These are phyloP conservation scores for Ascochyta clinopodiicola DNA, from an alignment of 2,329 filamentous ascomycete species.

Conservation along the genomic window DNA sequence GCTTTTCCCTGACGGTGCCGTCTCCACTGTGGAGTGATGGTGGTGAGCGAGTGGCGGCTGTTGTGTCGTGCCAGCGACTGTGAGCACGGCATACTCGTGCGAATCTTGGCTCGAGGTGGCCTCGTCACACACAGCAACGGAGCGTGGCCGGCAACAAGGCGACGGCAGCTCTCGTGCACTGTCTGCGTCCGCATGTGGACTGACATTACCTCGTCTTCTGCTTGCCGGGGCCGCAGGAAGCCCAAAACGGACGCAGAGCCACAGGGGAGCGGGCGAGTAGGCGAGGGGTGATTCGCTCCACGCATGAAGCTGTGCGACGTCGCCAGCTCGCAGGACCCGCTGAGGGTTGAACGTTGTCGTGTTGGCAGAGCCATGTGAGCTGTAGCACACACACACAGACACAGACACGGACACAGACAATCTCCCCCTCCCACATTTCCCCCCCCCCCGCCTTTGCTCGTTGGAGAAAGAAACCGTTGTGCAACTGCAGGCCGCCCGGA, in stretches of 20 bases:
- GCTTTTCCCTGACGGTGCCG: constrained; percentile 15
- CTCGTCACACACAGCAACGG: constrained; percentile 10
- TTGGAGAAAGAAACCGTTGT: constrained; percentile 17
- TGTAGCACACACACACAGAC: constrained; percentile 7
- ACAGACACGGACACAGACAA: background rate
- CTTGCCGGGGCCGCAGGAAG: constrained; percentile 23
- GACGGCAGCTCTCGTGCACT: constrained; percentile 13
- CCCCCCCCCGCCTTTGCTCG: constrained; percentile 24
- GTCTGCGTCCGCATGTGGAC: constrained; percentile 13
- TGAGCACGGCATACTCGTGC: constrained; percentile 18
- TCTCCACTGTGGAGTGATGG: constrained; percentile 11
- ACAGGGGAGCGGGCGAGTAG: constrained; percentile 17
- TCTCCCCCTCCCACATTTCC: too few relatives aligned
- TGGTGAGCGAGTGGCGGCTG: constrained; percentile 25
- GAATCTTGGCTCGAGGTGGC: constrained; percentile 6
- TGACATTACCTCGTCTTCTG: constrained; percentile 21
- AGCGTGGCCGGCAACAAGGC: constrained; percentile 5
- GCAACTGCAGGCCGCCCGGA: constrained; percentile 19
- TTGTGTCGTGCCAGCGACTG: constrained; percentile 33
- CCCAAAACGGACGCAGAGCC: constrained; percentile 24
- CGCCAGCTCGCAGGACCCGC: constrained; percentile 15
- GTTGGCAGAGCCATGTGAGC: constrained; percentile 32
- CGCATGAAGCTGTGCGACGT: constrained; percentile 27
- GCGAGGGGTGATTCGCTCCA: constrained; percentile 31
- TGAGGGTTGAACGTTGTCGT: constrained; percentile 26